Evolutionary conservation across 225 moss, liverwort and hornwort species (phyloP).

Genomic region (Bryum argenteum): DNA sequence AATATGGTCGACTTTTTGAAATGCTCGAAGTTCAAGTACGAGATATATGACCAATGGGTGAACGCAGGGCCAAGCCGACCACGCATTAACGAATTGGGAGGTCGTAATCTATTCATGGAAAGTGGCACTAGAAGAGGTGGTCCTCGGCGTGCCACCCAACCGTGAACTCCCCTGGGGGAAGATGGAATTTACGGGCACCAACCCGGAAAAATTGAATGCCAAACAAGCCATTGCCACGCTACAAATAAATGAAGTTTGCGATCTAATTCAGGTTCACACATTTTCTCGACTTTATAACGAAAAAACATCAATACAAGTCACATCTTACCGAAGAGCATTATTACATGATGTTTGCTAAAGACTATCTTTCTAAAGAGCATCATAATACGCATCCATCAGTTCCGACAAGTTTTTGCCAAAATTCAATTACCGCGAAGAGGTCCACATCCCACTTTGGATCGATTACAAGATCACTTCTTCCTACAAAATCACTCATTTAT

Average conservation of each 20-base stretch:
- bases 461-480: no score
- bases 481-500: no score
- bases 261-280: constrained; percentile 63
- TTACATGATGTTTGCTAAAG: no score
- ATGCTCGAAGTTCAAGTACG: background rate
- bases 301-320: no score
- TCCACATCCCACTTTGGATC: no score
- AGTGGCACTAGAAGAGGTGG: constrained; percentile 66
- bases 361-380: no score
- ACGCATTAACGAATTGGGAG: constrained; percentile 67
- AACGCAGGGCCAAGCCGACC: constrained; percentile 51
- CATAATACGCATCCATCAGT: no score
- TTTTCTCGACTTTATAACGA: background rate
- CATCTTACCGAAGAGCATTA: no score
- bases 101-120: constrained; percentile 67
- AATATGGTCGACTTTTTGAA: background rate
- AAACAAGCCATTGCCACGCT: constrained; percentile 56
- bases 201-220: constrained; percentile 4
- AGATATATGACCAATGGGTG: background rate
- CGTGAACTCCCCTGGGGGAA: constrained; percentile 70
- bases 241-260: constrained; percentile 65
- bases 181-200: constrained; percentile 54
- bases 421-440: no score
- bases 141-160: constrained; percentile 36
- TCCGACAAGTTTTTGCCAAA: no score